Conservation (phyloP, 2,329 filamentous ascomycete genomes). For the Arthroderma uncinatum region DNA sequence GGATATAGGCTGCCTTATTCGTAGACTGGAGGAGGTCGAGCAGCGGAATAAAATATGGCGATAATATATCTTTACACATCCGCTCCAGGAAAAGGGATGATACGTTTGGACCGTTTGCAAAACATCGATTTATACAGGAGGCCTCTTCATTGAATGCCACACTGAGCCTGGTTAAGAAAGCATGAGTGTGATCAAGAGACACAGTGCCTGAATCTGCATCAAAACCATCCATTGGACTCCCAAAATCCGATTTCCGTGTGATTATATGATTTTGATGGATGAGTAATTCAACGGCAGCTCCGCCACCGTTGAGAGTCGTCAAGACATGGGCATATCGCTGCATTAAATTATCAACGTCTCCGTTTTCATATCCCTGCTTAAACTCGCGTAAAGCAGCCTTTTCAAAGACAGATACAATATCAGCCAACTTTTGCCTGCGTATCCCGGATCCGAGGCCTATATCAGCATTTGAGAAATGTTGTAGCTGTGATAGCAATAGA, state of each 20-base stretch:
- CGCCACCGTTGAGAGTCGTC: slow-evolving; percentile 67
- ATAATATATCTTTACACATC: slow-evolving; percentile 67
- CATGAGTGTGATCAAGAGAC: slow-evolving; percentile 65
- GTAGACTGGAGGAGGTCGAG: slow-evolving; percentile 77
- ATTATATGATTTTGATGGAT: slow-evolving; percentile 82
- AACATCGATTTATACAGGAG: slow-evolving; percentile 67
- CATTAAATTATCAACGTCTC: slow-evolving; percentile 84
- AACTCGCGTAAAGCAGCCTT: slow-evolving; percentile 85
- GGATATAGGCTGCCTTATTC: slow-evolving; percentile 66
- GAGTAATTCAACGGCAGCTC: slow-evolving; percentile 69
- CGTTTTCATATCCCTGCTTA: slow-evolving; percentile 77
- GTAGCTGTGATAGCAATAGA: slow-evolving; percentile 72
- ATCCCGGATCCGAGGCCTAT: slow-evolving; percentile 61
- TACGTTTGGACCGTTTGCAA: slow-evolving; percentile 58
- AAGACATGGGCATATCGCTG: slow-evolving; percentile 78
- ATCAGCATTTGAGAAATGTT: slow-evolving; percentile 69
- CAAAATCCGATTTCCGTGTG: slow-evolving; percentile 57
- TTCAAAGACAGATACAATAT: slow-evolving; percentile 75
- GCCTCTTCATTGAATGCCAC: slow-evolving; percentile 73
- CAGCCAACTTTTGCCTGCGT: slow-evolving; percentile 59
- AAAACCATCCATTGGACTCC: slow-evolving; percentile 71
- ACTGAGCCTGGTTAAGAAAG: slow-evolving; percentile 67
- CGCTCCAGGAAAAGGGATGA: slow-evolving; percentile 72
- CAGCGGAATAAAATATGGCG: slow-evolving; percentile 72
- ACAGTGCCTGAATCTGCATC: slow-evolving; percentile 57